Conservation (phyloP, 805 yeast genomes). For the Kodamaea jinghongensis region DNA sequence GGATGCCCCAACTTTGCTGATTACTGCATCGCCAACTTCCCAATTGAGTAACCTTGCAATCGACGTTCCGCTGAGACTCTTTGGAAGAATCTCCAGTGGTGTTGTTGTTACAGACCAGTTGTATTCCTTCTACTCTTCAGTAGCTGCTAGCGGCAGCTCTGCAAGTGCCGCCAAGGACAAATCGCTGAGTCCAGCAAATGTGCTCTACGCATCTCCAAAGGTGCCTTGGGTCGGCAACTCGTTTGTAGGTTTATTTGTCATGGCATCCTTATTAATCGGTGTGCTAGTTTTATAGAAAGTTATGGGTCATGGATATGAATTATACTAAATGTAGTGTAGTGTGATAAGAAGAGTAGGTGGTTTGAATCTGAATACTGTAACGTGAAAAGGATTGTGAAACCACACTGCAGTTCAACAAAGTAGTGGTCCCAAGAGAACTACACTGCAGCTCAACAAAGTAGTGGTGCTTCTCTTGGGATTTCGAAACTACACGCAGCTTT, state of each 20-base stretch:
- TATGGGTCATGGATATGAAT: too few species aligned
- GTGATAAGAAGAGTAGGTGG: too few species aligned
- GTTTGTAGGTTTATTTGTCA: background rate
- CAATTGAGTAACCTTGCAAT: constrained; percentile 1
- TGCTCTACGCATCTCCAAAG: too few species aligned
- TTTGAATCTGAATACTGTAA: too few species aligned
- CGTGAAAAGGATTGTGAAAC: too few species aligned
- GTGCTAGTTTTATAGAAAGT: background rate
- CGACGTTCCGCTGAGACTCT: constrained; percentile 25
- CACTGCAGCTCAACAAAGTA: too few species aligned
- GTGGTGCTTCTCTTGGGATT: too few species aligned
- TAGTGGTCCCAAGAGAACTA: too few species aligned
- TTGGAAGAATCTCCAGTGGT: constrained; percentile 28
- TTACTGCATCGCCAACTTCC: constrained; percentile 13
- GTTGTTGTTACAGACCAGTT: constrained; percentile 24
- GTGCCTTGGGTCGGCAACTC: background rate
- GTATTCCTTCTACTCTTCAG: background rate
- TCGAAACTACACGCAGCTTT: too few species aligned
- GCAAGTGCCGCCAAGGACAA: constrained; percentile 21
- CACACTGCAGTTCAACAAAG: too few species aligned
- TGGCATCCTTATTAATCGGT: background rate
- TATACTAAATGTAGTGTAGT: too few species aligned
- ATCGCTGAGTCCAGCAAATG: background rate
- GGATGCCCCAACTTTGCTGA: constrained; percentile 18
- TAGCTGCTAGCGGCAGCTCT: constrained; percentile 3